phyloP scores from a whole-genome alignment of 2,329 filamentous ascomycete genomes.

The Triangularia verruculosa region DNA sequence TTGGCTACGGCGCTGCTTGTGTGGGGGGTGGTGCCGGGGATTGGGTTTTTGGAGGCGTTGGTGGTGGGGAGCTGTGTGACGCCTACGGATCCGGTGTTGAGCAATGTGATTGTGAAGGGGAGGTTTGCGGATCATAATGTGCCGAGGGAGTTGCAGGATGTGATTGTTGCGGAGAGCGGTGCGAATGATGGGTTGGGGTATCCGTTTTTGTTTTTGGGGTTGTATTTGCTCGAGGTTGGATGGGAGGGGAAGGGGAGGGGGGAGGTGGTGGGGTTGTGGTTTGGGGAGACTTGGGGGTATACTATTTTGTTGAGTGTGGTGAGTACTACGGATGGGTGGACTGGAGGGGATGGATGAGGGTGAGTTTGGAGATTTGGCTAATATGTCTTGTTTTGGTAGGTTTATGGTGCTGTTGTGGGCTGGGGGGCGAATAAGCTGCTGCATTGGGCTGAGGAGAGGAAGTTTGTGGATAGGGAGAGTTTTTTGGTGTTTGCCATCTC shows the following conservation, averaged over 20 bases:
- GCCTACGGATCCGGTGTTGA: constrained; percentile 84
- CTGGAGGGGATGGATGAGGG: too few species aligned
- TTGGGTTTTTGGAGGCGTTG: constrained; percentile 74
- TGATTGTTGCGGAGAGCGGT: constrained; percentile 78
- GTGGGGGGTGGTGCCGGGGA: constrained; percentile 69
- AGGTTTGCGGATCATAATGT: constrained; percentile 92
- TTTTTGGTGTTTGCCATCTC: constrained; percentile 85
- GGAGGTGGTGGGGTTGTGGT: constrained; percentile 76
- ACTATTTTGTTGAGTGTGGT: constrained; percentile 71
- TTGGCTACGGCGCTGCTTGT: constrained; percentile 73
- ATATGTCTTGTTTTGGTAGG: constrained; percentile 6
- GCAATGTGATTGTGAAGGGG: constrained; percentile 87
- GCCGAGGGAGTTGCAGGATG: constrained; percentile 74
- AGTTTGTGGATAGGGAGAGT: constrained; percentile 81
- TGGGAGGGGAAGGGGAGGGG: constrained; percentile 53
- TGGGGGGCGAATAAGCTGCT: constrained; percentile 80
- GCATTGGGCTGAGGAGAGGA: constrained; percentile 77
- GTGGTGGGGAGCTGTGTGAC: constrained; percentile 84
- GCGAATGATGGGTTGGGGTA: constrained; percentile 89
- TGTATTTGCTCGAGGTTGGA: constrained; percentile 78
- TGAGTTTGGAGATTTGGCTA: background rate
- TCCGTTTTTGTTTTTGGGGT: constrained; percentile 79
- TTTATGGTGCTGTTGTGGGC: constrained; percentile 74
- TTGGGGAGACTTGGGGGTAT: constrained; percentile 82
- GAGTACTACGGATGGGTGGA: too few species aligned